Percentiles rank a stretch among this genome's conserved stretches.
Conservation (phyloP, 1,284 basidiomycete species). For the Afroboletus lepidellus region DNA sequence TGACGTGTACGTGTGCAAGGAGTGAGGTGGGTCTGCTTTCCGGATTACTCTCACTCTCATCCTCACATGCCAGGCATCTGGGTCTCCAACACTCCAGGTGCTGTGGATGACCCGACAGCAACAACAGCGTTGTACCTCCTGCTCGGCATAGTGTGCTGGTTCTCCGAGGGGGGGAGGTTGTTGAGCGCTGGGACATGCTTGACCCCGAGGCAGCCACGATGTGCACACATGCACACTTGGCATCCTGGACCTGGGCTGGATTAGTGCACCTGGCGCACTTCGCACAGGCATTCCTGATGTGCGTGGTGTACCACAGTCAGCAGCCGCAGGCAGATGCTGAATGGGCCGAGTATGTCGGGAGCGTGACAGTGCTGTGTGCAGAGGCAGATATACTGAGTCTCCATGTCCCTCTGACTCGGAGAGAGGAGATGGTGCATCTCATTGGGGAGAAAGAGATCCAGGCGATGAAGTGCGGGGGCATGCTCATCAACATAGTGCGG, state of each 20-base stretch:
- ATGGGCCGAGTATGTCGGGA: slow-evolving; percentile 74
- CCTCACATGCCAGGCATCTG: slow-evolving; percentile 63
- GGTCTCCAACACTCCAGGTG: slow-evolving; percentile 90
- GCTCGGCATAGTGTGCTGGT: slow-evolving; percentile 79
- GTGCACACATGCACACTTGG: slow-evolving; percentile 77
- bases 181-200: slow-evolving; percentile 55
- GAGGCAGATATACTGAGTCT: slow-evolving; percentile 80
- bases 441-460: slow-evolving; percentile 80
- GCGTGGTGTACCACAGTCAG: slow-evolving; percentile 82
- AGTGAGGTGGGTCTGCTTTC: slow-evolving; percentile 46
- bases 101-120: slow-evolving; percentile 89
- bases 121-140: slow-evolving; percentile 86
- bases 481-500: slow-evolving; percentile 87
- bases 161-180: slow-evolving; percentile 68
- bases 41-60: too few species aligned
- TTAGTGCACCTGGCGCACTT: slow-evolving; percentile 75
- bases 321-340: slow-evolving; percentile 44
- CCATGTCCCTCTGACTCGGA: slow-evolving; percentile 69
- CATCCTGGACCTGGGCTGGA: slow-evolving; percentile 87
- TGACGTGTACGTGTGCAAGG: slow-evolving; percentile 73
- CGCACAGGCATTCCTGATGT: slow-evolving; percentile 78
- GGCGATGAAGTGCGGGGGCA: slow-evolving; percentile 74
- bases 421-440: slow-evolving; percentile 70
- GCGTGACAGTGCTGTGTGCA: slow-evolving; percentile 70
- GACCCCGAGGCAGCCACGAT: slow-evolving; percentile 57